Conservation (phyloP, 2,329 filamentous ascomycete genomes). For the Epichloe sibirici region DNA sequence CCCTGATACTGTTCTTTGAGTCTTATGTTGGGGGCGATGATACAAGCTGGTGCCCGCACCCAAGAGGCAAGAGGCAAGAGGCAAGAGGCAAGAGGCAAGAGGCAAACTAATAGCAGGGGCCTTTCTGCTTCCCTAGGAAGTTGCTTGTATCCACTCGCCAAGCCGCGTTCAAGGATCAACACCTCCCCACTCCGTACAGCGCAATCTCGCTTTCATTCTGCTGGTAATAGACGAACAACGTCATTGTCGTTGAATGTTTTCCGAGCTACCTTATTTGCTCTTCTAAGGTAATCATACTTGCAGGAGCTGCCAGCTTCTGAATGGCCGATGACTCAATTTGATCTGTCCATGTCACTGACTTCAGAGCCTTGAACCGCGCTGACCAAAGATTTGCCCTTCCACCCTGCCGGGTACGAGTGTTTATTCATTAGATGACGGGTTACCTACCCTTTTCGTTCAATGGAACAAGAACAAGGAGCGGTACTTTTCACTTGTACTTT, state of each 20-base stretch:
- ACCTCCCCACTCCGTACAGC: not conserved
- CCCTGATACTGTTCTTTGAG: not conserved
- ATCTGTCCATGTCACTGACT: not conserved
- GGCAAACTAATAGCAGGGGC: not conserved
- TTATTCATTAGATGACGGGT: too few relatives aligned
- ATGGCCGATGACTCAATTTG: not conserved
- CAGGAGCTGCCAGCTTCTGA: not conserved
- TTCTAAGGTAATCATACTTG: not conserved
- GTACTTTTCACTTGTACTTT: too few relatives aligned
- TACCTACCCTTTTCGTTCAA: too few relatives aligned
- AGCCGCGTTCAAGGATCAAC: not conserved
- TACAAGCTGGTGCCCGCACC: too few relatives aligned
- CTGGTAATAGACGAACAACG: constrained; percentile 1
- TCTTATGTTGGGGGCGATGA: too few relatives aligned
- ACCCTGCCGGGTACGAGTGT: too few relatives aligned
- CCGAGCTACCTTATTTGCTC: not conserved
- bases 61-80: not conserved
- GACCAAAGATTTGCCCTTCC: too few relatives aligned
- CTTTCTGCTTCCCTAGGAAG: not conserved
- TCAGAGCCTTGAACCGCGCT: not conserved
- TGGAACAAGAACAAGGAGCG: too few relatives aligned
- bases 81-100: not conserved
- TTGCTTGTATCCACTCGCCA: constrained; percentile 1
- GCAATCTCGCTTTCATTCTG: constrained; percentile 4
- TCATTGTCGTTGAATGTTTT: constrained; percentile 5